phyloP scores from a whole-genome alignment of 768 basidiomycete species.

The Suillus tomentosus region DNA sequence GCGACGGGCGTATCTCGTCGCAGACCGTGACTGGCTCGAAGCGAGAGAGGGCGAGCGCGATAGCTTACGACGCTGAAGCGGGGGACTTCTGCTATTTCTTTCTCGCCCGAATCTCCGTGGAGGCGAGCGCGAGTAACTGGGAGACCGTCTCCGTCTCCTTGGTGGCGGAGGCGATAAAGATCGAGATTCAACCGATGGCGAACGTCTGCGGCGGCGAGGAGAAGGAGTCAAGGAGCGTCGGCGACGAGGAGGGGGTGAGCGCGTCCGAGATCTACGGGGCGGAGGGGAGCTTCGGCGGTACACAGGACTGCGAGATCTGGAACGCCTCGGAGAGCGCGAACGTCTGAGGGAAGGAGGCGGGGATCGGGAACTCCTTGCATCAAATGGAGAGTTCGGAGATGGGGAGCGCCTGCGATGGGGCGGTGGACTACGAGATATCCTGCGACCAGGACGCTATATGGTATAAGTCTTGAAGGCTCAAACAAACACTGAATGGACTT shows the following conservation, averaged over 20 bases:
- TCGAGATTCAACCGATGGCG: conserved; percentile 20
- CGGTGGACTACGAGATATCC: conserved; percentile 33
- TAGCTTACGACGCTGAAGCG: conserved; percentile 33
- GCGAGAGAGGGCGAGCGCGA: conserved; percentile 36
- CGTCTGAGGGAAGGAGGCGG: conserved; percentile 25
- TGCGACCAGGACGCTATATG: conserved; percentile 45
- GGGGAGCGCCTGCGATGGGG: conserved; percentile 25
- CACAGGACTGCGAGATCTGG: conserved; percentile 25
- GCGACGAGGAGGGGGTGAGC: conserved; percentile 40
- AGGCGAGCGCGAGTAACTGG: conserved; percentile 53
- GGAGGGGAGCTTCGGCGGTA: conserved; percentile 38
- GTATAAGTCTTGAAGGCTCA: conserved; percentile 14
- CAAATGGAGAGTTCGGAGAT: conserved; percentile 13
- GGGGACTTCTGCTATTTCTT: conserved; percentile 59
- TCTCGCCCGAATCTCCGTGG: conserved; percentile 38
- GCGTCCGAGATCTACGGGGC: conserved; percentile 42
- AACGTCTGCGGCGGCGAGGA: conserved; percentile 41
- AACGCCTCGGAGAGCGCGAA: conserved; percentile 29
- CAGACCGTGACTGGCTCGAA: conserved; percentile 44
- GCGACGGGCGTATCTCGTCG: conserved; percentile 44
- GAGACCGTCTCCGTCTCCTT: conserved; percentile 44
- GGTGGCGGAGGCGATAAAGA: conserved; percentile 35
- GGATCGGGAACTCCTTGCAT: conserved; percentile 26
- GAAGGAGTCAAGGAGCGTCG: conserved; percentile 44
- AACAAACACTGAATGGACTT: conserved; percentile 13